Conservation (phyloP, 305 asterid genomes). For the Solanum hybrid region DNA sequence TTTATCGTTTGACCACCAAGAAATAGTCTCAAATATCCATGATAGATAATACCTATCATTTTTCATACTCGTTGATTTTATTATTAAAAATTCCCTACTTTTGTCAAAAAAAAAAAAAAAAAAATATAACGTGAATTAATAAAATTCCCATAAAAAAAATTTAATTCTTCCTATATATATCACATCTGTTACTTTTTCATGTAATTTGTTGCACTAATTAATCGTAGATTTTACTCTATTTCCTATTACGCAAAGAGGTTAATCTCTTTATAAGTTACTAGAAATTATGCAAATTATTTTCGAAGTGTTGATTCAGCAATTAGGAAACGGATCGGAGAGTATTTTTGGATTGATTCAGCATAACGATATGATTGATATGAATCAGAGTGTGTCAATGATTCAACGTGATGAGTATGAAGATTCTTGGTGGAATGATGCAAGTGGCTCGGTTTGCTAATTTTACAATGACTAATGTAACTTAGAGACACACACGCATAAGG, state of each 20-base stretch:
- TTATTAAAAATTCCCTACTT: background rate
- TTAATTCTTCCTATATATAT: background rate
- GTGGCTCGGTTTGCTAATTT: background rate
- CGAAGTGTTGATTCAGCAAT: background rate
- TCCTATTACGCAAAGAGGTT: background rate
- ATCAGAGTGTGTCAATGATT: background rate
- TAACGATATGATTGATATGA: too few species aligned
- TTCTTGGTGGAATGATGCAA: background rate
- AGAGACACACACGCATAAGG: background rate
- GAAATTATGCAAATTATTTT: background rate
- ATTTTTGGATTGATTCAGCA: too few species aligned
- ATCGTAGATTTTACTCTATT: background rate
- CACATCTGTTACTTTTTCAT: background rate
- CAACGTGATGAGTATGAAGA: background rate
- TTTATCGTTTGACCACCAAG: too few species aligned
- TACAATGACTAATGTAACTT: background rate
- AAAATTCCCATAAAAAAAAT: background rate
- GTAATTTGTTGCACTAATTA: background rate
- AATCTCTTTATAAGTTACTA: background rate
- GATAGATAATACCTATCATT: background rate
- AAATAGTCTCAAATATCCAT: background rate
- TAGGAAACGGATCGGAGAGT: background rate
- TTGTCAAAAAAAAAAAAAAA: background rate
- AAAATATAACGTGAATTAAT: background rate
- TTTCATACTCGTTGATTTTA: background rate